Evolutionary conservation across 2,329 filamentous ascomycete species (phyloP).

Genomic region (Fusarium bactridioides): DNA sequence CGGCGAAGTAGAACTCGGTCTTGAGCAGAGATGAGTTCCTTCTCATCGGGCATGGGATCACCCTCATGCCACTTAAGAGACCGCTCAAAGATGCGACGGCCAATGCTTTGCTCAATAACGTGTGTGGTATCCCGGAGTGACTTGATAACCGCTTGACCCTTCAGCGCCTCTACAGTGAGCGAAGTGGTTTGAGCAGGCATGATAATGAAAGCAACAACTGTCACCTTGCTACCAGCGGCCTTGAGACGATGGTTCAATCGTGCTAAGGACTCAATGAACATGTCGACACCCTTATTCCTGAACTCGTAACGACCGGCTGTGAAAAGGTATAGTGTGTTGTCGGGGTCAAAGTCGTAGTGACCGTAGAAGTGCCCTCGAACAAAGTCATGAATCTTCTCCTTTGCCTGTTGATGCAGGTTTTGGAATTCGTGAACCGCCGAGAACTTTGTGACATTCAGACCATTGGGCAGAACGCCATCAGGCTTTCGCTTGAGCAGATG

Average conservation of each 20-base stretch:
- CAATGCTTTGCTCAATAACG: conserved; percentile 91
- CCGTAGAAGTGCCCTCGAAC: conserved; percentile 98
- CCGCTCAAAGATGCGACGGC: conserved; percentile 92
- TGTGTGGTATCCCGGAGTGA: conserved; percentile 92
- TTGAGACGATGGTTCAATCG: conserved; percentile 95
- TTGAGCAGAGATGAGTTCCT: conserved; percentile 90
- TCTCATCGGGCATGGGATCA: conserved; percentile 91
- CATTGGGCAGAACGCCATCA: conserved; percentile 94
- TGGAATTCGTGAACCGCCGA: conserved; percentile 99
- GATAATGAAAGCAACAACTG: conserved; percentile 96
- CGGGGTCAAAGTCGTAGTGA: conserved; percentile 95
- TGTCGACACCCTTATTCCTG: conserved; percentile 97
- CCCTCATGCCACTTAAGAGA: conserved; percentile 96
- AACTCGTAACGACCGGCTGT: conserved; percentile 97
- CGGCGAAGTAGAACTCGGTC: conserved; percentile 93
- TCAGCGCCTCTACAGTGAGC: conserved; percentile 92
- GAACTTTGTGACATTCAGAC: conserved; percentile 96
- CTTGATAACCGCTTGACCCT: conserved; percentile 97
- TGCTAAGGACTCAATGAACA: conserved; percentile 98
- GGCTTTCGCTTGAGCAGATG: conserved; percentile 97
- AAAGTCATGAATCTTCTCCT: conserved; percentile 98
- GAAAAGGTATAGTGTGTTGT: conserved; percentile 98
- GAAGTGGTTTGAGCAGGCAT: conserved; percentile 98
- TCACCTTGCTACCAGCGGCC: conserved; percentile 83
- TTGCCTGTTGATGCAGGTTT: conserved; percentile 94